A percentile compares a stretch with the other conserved stretches of the same genome.
Evolutionary conservation across 225 moss, liverwort and hornwort genomes (phyloP).

Genomic region (Physcomitrellopsis africana): DNA sequence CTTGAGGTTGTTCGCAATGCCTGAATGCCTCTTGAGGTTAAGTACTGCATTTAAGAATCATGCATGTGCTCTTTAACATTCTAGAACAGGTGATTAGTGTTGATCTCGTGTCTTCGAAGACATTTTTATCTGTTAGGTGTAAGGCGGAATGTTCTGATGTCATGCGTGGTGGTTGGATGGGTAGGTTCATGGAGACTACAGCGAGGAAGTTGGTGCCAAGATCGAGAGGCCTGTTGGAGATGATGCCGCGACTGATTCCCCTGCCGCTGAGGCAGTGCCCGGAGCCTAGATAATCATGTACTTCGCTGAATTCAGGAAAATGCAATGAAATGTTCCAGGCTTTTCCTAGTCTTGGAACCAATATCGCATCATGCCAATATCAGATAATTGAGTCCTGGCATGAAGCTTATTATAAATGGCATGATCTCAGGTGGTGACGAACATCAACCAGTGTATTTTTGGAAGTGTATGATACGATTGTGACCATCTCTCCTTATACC

Average conservation of each 20-base stretch:
- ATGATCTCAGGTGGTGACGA: too few species aligned
- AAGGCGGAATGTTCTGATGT: neutral
- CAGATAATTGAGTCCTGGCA: neutral
- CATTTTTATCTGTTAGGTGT: neutral
- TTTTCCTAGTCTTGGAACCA: constrained; percentile 2
- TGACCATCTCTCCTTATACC: too few species aligned
- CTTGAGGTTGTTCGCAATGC: too few species aligned
- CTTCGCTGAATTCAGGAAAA: neutral
- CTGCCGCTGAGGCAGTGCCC: constrained; percentile 34
- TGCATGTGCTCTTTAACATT: too few species aligned
- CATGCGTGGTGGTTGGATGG: neutral
- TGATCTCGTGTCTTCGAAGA: too few species aligned
- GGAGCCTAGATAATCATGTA: constrained; percentile 29
- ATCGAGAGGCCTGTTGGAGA: constrained; percentile 47
- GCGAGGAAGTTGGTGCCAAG: constrained; percentile 47
- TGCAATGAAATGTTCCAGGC: constrained; percentile 19
- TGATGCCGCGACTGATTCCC: constrained; percentile 24
- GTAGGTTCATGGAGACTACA: constrained; percentile 43
- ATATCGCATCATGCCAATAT: neutral
- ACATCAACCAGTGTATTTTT: too few species aligned
- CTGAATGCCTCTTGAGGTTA: too few species aligned
- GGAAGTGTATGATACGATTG: too few species aligned
- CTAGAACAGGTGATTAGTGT: too few species aligned
- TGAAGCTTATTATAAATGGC: neutral
- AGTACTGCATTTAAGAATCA: too few species aligned